Evolutionary conservation across 768 basidiomycete species (phyloP).

Genomic region (Cyathus striatus): DNA sequence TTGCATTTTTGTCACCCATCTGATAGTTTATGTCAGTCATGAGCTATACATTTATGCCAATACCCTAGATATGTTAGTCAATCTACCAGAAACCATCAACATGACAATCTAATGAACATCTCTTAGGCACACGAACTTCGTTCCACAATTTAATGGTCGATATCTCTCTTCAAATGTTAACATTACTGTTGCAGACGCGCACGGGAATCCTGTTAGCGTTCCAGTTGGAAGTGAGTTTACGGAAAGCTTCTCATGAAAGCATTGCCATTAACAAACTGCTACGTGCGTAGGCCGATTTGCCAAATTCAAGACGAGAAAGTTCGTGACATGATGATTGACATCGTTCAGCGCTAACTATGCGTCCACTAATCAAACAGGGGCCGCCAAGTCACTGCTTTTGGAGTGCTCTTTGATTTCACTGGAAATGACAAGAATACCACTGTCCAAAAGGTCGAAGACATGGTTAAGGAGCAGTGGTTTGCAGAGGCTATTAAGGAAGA

Average conservation of each 20-base stretch:
- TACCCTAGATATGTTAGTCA: constrained; percentile 57
- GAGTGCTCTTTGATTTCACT: constrained; percentile 74
- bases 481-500: constrained; percentile 69
- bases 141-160: constrained; percentile 57
- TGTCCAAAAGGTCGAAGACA: constrained; percentile 65
- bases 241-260: constrained; percentile 7
- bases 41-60: constrained; percentile 74
- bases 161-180: constrained; percentile 86
- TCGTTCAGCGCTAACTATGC: neutral
- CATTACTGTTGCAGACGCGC: constrained; percentile 57
- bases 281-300: constrained; percentile 42
- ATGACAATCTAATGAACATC: no score
- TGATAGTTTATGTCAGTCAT: constrained; percentile 46
- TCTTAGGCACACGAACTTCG: constrained; percentile 59
- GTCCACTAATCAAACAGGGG: constrained; percentile 32
- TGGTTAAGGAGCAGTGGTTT: constrained; percentile 86
- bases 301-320: constrained; percentile 77
- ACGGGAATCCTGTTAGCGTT: constrained; percentile 27
- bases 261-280: neutral
- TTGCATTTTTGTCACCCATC: neutral
- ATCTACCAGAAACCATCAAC: no score
- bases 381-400: constrained; percentile 71
- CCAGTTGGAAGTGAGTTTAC: constrained; percentile 32
- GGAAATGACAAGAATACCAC: constrained; percentile 68
- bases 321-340: constrained; percentile 11